Evolutionary conservation across 805 yeast species (phyloP), one percentile per base, ranked within the genome.

Genomic region (Debaryomyces hansenii): DNA sequence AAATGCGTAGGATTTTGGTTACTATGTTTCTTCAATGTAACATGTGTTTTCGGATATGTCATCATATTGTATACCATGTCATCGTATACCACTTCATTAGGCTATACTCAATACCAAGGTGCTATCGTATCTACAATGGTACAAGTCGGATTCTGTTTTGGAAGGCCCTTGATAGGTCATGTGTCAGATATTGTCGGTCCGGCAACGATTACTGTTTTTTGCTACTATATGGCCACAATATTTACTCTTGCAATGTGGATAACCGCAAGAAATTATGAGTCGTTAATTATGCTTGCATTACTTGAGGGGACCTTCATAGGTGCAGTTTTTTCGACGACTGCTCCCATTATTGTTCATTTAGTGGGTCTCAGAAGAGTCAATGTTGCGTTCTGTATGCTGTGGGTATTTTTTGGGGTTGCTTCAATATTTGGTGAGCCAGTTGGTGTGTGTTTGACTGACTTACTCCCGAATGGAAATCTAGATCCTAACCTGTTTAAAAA

Each of bases 31-130:
- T 76, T 70, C 56, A 21, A 21, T 21, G 62, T 70, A 44, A 64
- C 72, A 40, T 71, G 83, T 2, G 59, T 78, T 56, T 68, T 80
- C 44, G 85, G 84, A 0, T 82, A 80, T 54, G 83, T 79, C 31
- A 74, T 77, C 16, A 62, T 80, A 42, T 64, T 80, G 58, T 80
- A 79, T 58, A 72, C 75, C 40, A 58, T 82, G 50, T 78, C 82
- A n/a, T 82, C 80, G 52, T 79, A 78, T 52, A 77, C 84, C n/a
- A 64, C 72, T 7, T 74, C 83, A 2, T 47, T 82, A 44, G 87
- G 86, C 0, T 81, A 79, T 52, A 46, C 72, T 2, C 59, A 76
- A 0, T 52, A 64, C 10, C 77, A 81, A 43, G 83, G 83, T 4
- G 73, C 84, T 0, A 62, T 74, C 28, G 82, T 78, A 9, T 64